phyloP scores from a whole-genome alignment of 345 rosid species.

The Microcos paniculata region DNA sequence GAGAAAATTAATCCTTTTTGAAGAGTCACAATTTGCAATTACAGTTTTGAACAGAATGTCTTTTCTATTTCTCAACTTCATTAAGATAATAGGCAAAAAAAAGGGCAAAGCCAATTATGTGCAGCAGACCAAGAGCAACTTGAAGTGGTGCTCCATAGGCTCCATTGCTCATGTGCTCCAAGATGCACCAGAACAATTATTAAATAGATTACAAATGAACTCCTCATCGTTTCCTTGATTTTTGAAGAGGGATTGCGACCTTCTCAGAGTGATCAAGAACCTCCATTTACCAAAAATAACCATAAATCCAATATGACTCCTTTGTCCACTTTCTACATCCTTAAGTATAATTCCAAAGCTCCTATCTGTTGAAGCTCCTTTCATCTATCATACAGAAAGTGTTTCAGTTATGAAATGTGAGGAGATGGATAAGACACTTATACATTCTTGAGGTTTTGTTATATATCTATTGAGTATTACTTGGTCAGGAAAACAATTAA shows the following conservation, averaged over 20 bases:
- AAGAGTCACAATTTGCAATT: not conserved
- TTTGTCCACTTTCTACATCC: constrained; percentile 8
- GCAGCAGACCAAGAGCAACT: constrained; percentile 10
- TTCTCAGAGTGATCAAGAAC: constrained; percentile 6
- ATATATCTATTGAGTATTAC: not conserved
- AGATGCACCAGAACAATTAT: constrained; percentile 70
- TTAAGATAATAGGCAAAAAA: not conserved
- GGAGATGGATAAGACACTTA: not conserved
- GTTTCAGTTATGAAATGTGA: constrained; percentile 2
- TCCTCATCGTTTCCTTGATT: not conserved
- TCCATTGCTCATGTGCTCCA: constrained; percentile 84
- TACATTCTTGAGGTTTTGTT: not conserved
- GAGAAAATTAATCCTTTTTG: not conserved
- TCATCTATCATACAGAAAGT: constrained; percentile 18
- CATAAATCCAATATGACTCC: constrained; percentile 6
- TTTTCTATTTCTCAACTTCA: not conserved
- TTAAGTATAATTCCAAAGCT: constrained; percentile 4
- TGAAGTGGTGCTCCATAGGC: constrained; percentile 68
- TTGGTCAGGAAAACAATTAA: not conserved
- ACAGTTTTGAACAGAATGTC: not conserved
- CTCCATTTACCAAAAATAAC: constrained; percentile 1
- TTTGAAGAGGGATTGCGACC: not conserved
- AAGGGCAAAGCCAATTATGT: constrained; percentile 4
- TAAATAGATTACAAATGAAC: not conserved
- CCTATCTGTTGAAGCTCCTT: constrained; percentile 13